phyloP scores from a whole-genome alignment of 805 yeast genomes.

The Candida anglica region DNA sequence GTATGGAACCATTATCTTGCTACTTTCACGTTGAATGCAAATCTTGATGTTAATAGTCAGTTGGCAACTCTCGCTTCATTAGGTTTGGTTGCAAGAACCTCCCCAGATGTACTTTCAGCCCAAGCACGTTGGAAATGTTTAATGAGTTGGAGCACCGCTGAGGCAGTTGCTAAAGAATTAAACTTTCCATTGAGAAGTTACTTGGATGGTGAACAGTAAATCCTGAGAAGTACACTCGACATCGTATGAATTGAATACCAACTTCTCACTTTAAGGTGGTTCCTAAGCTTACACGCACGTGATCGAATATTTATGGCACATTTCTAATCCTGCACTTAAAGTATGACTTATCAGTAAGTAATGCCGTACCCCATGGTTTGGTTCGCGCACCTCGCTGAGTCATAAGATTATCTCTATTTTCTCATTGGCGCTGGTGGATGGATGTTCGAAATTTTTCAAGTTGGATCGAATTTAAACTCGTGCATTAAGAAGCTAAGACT shows the following conservation, averaged over 20 bases:
- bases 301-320: neutral
- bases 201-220: slow-evolving; percentile 33
- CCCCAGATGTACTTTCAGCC: slow-evolving; percentile 57
- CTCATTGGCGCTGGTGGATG: neutral
- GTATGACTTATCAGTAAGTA: no score
- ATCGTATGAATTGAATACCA: neutral
- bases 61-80: slow-evolving; percentile 57
- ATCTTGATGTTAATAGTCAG: slow-evolving; percentile 50
- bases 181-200: slow-evolving; percentile 65
- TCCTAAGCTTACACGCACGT: neutral
- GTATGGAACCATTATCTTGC: slow-evolving; percentile 29
- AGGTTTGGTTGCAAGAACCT: slow-evolving; percentile 44
- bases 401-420: neutral
- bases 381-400: slow-evolving; percentile 1
- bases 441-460: slow-evolving; percentile 1
- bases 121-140: slow-evolving; percentile 77
- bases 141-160: slow-evolving; percentile 62
- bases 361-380: neutral
- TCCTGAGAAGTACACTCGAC: neutral
- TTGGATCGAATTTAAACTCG: no score
- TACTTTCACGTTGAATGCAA: slow-evolving; percentile 34
- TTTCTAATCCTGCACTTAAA: no score
- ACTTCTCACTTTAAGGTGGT: neutral
- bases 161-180: slow-evolving; percentile 58
- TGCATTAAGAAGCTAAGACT: no score